Percentiles rank a stretch among this genome's conserved stretches.
phyloP scores from a whole-genome alignment of 331 rosid genomes.

The Stylosanthes scabra region DNA sequence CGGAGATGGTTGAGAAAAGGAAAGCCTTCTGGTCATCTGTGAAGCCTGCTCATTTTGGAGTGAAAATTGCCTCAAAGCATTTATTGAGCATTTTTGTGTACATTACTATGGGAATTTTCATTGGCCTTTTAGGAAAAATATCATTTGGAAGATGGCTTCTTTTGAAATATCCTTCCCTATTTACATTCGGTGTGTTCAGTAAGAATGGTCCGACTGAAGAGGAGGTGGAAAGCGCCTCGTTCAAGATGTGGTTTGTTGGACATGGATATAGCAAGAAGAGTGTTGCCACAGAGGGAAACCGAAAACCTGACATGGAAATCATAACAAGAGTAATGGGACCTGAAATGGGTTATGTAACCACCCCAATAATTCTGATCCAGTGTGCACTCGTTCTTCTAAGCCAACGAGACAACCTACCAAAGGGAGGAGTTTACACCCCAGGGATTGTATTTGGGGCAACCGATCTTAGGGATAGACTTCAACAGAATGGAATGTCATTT shows the following conservation, averaged over 20 bases:
- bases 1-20: conserved; percentile 55
- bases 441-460: conserved; percentile 86
- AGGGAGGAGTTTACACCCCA: conserved; percentile 76
- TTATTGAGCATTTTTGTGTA: conserved; percentile 53
- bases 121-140: conserved; percentile 64
- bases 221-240: conserved; percentile 72
- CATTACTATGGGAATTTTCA: conserved; percentile 49
- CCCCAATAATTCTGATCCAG: conserved; percentile 80
- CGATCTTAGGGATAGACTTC: conserved; percentile 76
- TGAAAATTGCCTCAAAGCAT: conserved; percentile 70
- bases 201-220: conserved; percentile 85
- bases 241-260: conserved; percentile 92
- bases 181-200: conserved; percentile 76
- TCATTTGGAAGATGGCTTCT: conserved; percentile 81
- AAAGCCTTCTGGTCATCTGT: conserved; percentile 70
- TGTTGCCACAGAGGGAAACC: conserved; percentile 47
- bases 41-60: conserved; percentile 84
- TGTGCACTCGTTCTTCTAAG: conserved; percentile 75
- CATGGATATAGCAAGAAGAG: conserved; percentile 59
- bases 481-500: conserved; percentile 80
- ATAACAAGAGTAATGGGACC: conserved; percentile 84
- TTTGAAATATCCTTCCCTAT: conserved; percentile 74
- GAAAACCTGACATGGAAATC: conserved; percentile 74
- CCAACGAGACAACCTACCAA: conserved; percentile 66
- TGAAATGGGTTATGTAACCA: conserved; percentile 85